Base-by-base conservation (phyloP, 495 filamentous ascomycete species). In the Hypoxylon fuscum region DNA sequence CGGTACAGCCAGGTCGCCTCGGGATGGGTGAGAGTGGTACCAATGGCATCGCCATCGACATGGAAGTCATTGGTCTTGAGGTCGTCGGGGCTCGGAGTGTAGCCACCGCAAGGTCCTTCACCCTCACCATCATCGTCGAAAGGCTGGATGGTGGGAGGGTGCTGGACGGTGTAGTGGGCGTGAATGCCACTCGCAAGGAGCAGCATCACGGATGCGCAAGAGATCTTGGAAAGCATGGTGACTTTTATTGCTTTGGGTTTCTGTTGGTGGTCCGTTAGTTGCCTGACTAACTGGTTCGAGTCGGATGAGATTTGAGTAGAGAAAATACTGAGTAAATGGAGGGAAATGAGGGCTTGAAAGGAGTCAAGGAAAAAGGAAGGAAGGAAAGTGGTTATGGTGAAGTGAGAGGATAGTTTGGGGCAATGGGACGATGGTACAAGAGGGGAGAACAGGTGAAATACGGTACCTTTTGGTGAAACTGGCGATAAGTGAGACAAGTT, bases 1-100 rank as follows among this genome's bases (percentile, higher is more conserved):
- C 82, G 81, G 65, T 81, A 78, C 15, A 84, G 66, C 76, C 75
- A 85, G 51, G 65, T 78, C 31, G 71, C 72, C 49, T 79, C 69
- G 0, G 80, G 68, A 55, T 85, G 82, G 6, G 72, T 75, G 12
- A 73, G 69, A 5, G 65, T 68, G 32, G 79, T 41, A 14, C 69
- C 61, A 15, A 83, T 64, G 49, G 68, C 55, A 50, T 81, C 76
- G 49, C 81, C 81, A 49, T 71, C 80, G 63, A 85, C 81, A 55
- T 80, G 77, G 74, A 84, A 83, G 46, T 82, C 73, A 20, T 72
- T 77, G 2, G 71, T 42, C 4, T 69, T 66, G 40, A 73, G 67
- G n/a, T 58, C 44, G 43, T 57, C 32, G 38, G 83, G 74, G 41
- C 74, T 64, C 38, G 76, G 67, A 0, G 57, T 57, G 60, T 78